Conservation (phyloP, 306 rosid species). For the Rosa multiflora region DNA sequence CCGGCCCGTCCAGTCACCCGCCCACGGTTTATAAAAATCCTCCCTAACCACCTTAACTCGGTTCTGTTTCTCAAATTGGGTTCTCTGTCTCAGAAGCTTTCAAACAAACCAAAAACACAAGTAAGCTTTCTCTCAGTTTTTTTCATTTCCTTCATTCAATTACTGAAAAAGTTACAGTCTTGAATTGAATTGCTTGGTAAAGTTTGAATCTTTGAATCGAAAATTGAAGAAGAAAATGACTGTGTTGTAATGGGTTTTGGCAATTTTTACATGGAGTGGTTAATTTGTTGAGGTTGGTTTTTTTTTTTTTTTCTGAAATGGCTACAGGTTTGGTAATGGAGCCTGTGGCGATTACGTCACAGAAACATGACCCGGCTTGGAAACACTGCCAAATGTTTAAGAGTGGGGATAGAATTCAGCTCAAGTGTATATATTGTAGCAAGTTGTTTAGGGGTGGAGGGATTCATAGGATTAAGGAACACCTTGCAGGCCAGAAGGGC, state of each 20-base stretch:
- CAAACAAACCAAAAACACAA: slow-evolving; percentile 28
- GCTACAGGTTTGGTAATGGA: slow-evolving; percentile 48
- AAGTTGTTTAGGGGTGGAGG: slow-evolving; percentile 96
- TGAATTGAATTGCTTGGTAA: background rate
- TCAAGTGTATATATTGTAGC: slow-evolving; percentile 76
- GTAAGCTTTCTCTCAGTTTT: slow-evolving; percentile 41
- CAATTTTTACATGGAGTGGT: background rate
- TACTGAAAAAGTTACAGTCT: background rate
- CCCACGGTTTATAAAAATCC: slow-evolving; percentile 35
- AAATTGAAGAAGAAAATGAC: slow-evolving; percentile 11
- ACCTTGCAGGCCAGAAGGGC: slow-evolving; percentile 87
- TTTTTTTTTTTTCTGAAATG: slow-evolving; percentile 28
- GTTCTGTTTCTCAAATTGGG: slow-evolving; percentile 37
- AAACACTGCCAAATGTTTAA: slow-evolving; percentile 87
- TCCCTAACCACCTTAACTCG: slow-evolving; percentile 41
- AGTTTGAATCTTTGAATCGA: background rate
- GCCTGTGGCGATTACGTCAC: slow-evolving; percentile 70
- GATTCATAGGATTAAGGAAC: slow-evolving; percentile 97
- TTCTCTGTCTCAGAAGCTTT: slow-evolving; percentile 11
- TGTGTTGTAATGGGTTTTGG: slow-evolving; percentile 18
- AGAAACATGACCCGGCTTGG: slow-evolving; percentile 95
- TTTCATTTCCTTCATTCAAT: background rate
- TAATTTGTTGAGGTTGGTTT: slow-evolving; percentile 11
- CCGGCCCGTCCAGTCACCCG: slow-evolving; percentile 60
- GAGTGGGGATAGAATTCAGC: slow-evolving; percentile 79